Conservation (phyloP, 1,139 yeast genomes). For the Geotrichum phurueaensis region DNA sequence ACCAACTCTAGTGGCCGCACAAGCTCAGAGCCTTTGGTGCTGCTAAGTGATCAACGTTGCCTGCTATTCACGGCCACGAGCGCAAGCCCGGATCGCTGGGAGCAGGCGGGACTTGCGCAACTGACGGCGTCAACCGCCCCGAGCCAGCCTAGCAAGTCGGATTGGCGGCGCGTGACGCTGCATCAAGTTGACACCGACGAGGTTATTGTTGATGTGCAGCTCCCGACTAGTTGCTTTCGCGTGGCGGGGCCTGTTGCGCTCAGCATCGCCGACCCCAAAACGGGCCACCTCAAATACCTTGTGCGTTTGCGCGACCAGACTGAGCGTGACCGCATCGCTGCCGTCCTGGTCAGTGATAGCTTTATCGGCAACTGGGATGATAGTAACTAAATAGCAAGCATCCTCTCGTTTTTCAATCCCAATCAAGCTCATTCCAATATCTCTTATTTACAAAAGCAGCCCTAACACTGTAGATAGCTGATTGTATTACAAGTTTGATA, state of each 20-base stretch:
- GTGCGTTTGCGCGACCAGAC: background rate
- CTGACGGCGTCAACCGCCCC: conserved; percentile 21
- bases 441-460: too few relatives aligned
- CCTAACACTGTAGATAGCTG: too few relatives aligned
- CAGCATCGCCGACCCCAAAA: conserved; percentile 10
- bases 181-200: background rate
- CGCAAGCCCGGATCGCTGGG: conserved; percentile 19
- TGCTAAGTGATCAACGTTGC: conserved; percentile 27
- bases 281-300: conserved; percentile 5
- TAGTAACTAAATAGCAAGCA: too few relatives aligned
- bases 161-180: conserved; percentile 5
- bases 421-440: too few relatives aligned
- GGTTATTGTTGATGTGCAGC: conserved; percentile 6
- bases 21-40: conserved; percentile 11
- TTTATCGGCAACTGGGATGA: too few relatives aligned
- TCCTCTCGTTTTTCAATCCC: too few relatives aligned
- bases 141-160: background rate
- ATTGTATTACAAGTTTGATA: too few relatives aligned
- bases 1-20: background rate
- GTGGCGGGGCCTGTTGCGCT: conserved; percentile 11
- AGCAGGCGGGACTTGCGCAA: conserved; percentile 21
- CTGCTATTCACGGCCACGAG: conserved; percentile 22
- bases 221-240: conserved; percentile 8
- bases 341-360: background rate
- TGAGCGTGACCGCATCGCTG: conserved; percentile 10